Evolutionary conservation across 345 rosid genomes (phyloP).

Genomic region (Tarenaya hassleriana): DNA sequence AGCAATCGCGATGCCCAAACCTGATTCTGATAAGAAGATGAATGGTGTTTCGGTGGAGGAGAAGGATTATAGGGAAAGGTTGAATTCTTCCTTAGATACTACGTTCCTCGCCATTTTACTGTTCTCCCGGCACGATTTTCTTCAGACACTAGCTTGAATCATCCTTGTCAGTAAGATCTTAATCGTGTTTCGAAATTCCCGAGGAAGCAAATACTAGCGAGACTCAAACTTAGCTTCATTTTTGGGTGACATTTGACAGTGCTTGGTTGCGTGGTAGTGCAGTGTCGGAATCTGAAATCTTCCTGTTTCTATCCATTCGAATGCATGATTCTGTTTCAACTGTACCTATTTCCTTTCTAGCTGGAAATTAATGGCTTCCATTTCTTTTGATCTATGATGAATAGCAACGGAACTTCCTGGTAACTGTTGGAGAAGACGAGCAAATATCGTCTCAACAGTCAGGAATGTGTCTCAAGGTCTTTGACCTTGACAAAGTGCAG

Average conservation of each 20-base stretch:
- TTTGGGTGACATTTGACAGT: not conserved
- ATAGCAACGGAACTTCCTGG: constrained; percentile 90
- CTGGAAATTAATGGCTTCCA: not conserved
- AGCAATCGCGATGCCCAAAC: constrained; percentile 27
- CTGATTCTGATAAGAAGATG: constrained; percentile 39
- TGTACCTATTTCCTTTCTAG: constrained; percentile 1
- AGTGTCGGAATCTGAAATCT: not conserved
- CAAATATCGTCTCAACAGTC: constrained; percentile 74
- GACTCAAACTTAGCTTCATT: not conserved
- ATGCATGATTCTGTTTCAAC: not conserved
- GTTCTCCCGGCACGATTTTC: too few relatives aligned
- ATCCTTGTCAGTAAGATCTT: too few relatives aligned
- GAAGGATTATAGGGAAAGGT: constrained; percentile 51
- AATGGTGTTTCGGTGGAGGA: constrained; percentile 29
- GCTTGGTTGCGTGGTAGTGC: not conserved
- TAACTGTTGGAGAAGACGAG: constrained; percentile 88
- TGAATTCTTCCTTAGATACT: too few relatives aligned
- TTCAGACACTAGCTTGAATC: too few relatives aligned
- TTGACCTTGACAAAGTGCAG: constrained; percentile 84
- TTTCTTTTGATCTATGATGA: constrained; percentile 1
- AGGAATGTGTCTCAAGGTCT: constrained; percentile 80
- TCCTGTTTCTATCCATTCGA: not conserved
- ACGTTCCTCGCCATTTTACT: too few relatives aligned
- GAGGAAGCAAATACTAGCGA: too few relatives aligned
- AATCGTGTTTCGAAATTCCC: too few relatives aligned